These are phyloP conservation scores for Lyophyllum decastes DNA, from an alignment of 768 basidiomycete species.

Conservation along the genomic window DNA sequence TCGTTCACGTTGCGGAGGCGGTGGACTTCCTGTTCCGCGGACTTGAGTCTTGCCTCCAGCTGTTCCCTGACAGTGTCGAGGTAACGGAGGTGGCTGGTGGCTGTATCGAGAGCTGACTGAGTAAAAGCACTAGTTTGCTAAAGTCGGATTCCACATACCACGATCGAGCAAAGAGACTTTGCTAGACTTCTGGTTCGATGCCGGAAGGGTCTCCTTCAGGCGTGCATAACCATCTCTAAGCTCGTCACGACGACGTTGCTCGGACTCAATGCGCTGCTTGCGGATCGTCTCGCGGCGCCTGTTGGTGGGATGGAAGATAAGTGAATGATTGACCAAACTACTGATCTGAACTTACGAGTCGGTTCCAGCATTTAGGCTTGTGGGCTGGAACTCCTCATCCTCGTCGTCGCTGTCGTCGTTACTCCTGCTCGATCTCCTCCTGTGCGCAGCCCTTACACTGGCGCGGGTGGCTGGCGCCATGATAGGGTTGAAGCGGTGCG, in stretches of 20 bases:
- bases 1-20: slow-evolving; percentile 86
- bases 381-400: slow-evolving; percentile 74
- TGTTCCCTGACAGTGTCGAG: slow-evolving; percentile 80
- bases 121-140: slow-evolving; percentile 3
- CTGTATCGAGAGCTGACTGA: slow-evolving; percentile 33
- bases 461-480: slow-evolving; percentile 56
- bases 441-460: slow-evolving; percentile 46
- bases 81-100: slow-evolving; percentile 84
- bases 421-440: slow-evolving; percentile 45
- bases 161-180: slow-evolving; percentile 90
- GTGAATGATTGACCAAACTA: not conserved
- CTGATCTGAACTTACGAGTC: slow-evolving; percentile 46
- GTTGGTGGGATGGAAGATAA: slow-evolving; percentile 1
- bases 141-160: slow-evolving; percentile 42
- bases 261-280: slow-evolving; percentile 91
- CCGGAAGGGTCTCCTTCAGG: slow-evolving; percentile 87
- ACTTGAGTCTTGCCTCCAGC: slow-evolving; percentile 73
- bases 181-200: slow-evolving; percentile 90
- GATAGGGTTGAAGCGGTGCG: slow-evolving; percentile 81
- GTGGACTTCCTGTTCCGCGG: slow-evolving; percentile 78
- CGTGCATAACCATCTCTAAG: slow-evolving; percentile 89
- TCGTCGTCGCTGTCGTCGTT: slow-evolving; percentile 75
- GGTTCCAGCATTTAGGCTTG: slow-evolving; percentile 39
- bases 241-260: slow-evolving; percentile 90
- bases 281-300: slow-evolving; percentile 88